Evolutionary conservation across 257 asterid species (phyloP).

Genomic region (Lantana camara): DNA sequence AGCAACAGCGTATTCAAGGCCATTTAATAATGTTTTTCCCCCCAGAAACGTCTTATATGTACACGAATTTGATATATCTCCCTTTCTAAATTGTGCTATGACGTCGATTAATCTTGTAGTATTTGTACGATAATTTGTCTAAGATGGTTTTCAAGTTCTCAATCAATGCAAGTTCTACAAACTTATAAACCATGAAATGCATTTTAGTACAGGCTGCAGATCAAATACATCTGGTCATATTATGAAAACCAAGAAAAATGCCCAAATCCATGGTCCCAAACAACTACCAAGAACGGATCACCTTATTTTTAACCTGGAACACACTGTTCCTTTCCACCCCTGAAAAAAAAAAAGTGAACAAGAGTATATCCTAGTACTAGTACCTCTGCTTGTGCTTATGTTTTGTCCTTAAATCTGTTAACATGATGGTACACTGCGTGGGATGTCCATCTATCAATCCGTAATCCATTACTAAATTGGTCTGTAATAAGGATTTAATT

Average conservation of each 20-base stretch:
- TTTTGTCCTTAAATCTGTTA: constrained; percentile 34
- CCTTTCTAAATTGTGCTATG: neutral
- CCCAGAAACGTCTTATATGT: neutral
- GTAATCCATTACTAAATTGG: neutral
- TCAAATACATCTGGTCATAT: too few species aligned
- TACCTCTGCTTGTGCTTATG: too few species aligned
- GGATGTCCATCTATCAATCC: constrained; percentile 19
- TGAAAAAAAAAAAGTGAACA: constrained; percentile 17
- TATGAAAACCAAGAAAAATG: constrained; percentile 21
- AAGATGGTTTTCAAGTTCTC: neutral
- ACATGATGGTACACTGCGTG: constrained; percentile 27
- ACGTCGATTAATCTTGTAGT: neutral
- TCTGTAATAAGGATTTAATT: neutral
- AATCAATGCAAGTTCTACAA: constrained; percentile 2
- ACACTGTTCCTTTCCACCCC: constrained; percentile 8
- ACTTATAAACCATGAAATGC: too few species aligned
- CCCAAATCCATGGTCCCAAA: constrained; percentile 2
- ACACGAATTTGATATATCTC: neutral
- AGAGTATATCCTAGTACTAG: constrained; percentile 41
- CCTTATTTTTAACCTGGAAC: constrained; percentile 3
- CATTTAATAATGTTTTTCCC: neutral
- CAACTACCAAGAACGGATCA: constrained; percentile 8
- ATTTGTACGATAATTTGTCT: neutral
- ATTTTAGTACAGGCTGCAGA: too few species aligned
- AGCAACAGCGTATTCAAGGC: constrained; percentile 27